Conservation (phyloP, 257 asterid genomes). For the Paulownia fortunei region DNA sequence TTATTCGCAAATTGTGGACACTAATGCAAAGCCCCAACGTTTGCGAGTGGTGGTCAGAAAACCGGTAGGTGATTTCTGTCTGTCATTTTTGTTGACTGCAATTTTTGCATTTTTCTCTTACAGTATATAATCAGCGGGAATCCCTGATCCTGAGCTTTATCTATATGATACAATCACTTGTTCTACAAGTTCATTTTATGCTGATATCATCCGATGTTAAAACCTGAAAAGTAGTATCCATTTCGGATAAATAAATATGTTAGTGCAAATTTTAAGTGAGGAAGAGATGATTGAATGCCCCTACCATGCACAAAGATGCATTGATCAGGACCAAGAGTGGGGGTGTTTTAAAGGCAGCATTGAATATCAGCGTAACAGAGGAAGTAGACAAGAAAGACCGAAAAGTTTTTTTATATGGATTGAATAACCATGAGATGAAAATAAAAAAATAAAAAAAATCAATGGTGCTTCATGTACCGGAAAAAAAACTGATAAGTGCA, state of each 20-base stretch:
- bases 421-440: too few species aligned
- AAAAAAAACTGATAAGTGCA: too few species aligned
- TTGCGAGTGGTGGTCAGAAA: slow-evolving; percentile 77
- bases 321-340: too few species aligned
- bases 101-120: slow-evolving; percentile 14
- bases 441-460: too few species aligned
- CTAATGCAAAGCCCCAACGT: slow-evolving; percentile 58
- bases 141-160: not conserved
- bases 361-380: too few species aligned
- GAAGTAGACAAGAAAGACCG: too few species aligned
- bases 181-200: slow-evolving; percentile 15
- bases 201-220: slow-evolving; percentile 8
- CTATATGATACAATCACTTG: slow-evolving; percentile 10
- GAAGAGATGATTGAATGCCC: slow-evolving; percentile 11
- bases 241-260: slow-evolving; percentile 15
- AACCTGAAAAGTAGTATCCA: slow-evolving; percentile 17
- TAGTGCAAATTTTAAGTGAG: slow-evolving; percentile 1
- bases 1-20: slow-evolving; percentile 46
- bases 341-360: too few species aligned
- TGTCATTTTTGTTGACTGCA: slow-evolving; percentile 15
- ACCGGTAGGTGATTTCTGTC: slow-evolving; percentile 68
- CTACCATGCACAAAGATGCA: slow-evolving; percentile 7
- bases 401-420: too few species aligned
- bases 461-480: too few species aligned
- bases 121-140: not conserved